Conservation (phyloP, 345 rosid species). For the Excoecaria agallocha region DNA sequence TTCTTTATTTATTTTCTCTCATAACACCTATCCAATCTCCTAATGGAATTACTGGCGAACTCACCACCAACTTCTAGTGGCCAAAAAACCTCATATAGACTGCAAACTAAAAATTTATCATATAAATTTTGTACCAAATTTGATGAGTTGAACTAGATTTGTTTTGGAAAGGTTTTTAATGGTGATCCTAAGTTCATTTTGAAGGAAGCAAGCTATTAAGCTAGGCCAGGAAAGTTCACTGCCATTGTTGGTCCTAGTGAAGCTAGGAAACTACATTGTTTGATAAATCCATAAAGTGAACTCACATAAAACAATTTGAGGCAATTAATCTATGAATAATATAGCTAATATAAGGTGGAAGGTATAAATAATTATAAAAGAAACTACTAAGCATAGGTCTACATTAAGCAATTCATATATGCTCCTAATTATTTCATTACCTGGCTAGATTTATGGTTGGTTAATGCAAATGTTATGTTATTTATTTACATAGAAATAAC, state of each 20-base stretch:
- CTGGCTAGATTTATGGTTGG: no score
- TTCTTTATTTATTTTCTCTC: slow-evolving; percentile 20
- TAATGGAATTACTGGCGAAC: slow-evolving; percentile 71
- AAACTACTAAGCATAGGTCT: no score
- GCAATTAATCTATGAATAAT: no score
- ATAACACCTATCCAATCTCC: slow-evolving; percentile 9
- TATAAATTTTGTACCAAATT: slow-evolving; percentile 46
- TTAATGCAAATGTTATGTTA: no score
- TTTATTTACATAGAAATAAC: no score
- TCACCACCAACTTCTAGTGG: slow-evolving; percentile 35
- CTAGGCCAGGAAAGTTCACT: slow-evolving; percentile 61
- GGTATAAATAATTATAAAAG: no score
- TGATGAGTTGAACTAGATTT: slow-evolving; percentile 32
- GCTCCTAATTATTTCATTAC: no score
- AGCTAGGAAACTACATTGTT: slow-evolving; percentile 84
- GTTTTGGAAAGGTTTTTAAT: slow-evolving; percentile 23
- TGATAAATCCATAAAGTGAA: no score
- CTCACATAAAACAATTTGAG: no score
- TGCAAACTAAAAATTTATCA: slow-evolving; percentile 61
- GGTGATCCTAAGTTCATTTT: slow-evolving; percentile 44
- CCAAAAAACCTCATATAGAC: slow-evolving; percentile 40
- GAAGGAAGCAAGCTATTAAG: slow-evolving; percentile 61
- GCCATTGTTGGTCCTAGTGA: slow-evolving; percentile 92
- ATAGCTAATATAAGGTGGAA: no score
- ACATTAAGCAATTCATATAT: no score